Evolutionary conservation across 1,284 basidiomycete species (phyloP), one percentile per base, ranked within the genome.

Genomic region (Rhodotorula sp.): DNA sequence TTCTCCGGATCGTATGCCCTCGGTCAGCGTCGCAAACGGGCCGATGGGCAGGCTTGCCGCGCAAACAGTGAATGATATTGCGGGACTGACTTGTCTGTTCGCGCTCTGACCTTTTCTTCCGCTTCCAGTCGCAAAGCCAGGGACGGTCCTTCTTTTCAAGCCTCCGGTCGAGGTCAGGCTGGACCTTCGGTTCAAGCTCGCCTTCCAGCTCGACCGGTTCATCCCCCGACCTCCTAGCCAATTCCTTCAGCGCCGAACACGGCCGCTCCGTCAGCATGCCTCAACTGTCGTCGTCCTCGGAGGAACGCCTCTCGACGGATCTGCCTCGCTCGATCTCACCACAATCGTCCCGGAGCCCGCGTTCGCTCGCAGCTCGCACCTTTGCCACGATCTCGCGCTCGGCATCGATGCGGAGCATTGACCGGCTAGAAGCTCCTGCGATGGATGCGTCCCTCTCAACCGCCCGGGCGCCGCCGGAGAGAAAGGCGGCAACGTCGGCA

Each of bases 131-230:
- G 12, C 38, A 43, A 5, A 43, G 68, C 15, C 58, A 65, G 2
- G 56, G 68, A 5, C 73, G 68, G 19, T 43, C 70, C 8, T 68
- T 75, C 63, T 34, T 75, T 18, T 55, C 70, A 18, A 64, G 50
- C 49, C 60, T 75, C 19, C 55, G 38, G 14, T 43, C 38, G 38
- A 43, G 38, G 12, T 43, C 38, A 43, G 38, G 38, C 38, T 43
- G 38, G 38, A 43, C 38, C 38, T 43, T 43, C 38, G 38, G 38
- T 43, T 43, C 38, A 43, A 43, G 38, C 38, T 43, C 38, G 38
- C 38, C 38, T 43, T 43, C 38, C 38, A 43, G 38, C 10, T 43
- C 38, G 38, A 66, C n/a, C 45, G 34, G 8, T 15, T 26, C 45
- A 43, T 60, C 21, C 62, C 56, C 5, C 70, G 70, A 23, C 68